phyloP scores from a whole-genome alignment of 352 stramenopile genomes.

The Phytophthora litchii region DNA sequence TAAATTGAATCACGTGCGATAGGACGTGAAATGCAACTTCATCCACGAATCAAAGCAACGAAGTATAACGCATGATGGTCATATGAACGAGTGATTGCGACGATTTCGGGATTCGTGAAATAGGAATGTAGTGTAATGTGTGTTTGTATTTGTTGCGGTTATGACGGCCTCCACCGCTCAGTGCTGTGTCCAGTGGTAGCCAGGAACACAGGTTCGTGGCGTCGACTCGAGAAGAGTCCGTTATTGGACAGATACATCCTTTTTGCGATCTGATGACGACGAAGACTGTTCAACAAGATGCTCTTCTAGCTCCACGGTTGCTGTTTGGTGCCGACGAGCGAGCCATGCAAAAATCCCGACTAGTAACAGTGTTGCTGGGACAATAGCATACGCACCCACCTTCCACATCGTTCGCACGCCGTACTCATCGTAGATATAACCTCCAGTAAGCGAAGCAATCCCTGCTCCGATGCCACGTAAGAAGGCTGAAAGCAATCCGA shows the following conservation, averaged over 20 bases:
- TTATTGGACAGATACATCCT: not conserved
- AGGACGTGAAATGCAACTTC: conserved; percentile 14
- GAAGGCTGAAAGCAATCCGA: conserved; percentile 60
- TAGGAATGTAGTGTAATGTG: too few relatives aligned
- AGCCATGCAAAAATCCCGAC: conserved; percentile 25
- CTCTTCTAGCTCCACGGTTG: conserved; percentile 19
- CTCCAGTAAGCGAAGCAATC: conserved; percentile 52
- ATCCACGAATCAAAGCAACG: conserved; percentile 21
- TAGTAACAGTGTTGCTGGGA: conserved; percentile 14
- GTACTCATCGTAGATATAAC: conserved; percentile 62
- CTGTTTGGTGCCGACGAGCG: not conserved
- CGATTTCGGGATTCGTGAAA: too few relatives aligned
- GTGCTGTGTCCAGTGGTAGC: too few relatives aligned
- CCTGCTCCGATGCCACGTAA: conserved; percentile 54
- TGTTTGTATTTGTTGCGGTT: too few relatives aligned
- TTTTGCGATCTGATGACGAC: conserved; percentile 19
- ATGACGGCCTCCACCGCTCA: too few relatives aligned
- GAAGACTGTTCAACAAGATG: conserved; percentile 29
- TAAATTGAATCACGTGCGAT: conserved; percentile 5
- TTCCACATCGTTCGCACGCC: conserved; percentile 56
- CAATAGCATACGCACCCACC: conserved; percentile 43
- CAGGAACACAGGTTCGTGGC: too few relatives aligned
- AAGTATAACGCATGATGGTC: not conserved
- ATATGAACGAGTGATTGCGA: too few relatives aligned
- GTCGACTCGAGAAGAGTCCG: too few relatives aligned